Conservation (phyloP, 2,329 filamentous ascomycete species). For the Cadophora malorum region DNA sequence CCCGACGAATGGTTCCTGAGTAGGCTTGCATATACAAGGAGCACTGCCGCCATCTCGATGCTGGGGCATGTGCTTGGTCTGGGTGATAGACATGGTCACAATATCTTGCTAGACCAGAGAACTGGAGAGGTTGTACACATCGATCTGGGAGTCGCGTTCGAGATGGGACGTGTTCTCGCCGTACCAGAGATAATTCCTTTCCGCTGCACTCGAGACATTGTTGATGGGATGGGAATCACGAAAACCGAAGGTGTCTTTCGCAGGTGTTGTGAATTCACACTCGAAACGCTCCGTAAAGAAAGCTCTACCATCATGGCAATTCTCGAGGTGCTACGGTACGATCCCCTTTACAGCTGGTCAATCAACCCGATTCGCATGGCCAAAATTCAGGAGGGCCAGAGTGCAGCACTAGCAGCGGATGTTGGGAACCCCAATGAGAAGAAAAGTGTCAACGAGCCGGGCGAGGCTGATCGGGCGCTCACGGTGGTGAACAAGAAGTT, state of each 20-base stretch:
- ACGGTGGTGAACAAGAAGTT: constrained; percentile 96
- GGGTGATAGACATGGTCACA: constrained; percentile 94
- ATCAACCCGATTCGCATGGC: constrained; percentile 74
- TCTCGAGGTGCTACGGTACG: constrained; percentile 95
- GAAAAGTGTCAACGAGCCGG: constrained; percentile 56
- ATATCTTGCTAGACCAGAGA: constrained; percentile 89
- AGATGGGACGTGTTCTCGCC: constrained; percentile 92
- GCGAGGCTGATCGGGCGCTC: constrained; percentile 89
- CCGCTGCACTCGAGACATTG: constrained; percentile 88
- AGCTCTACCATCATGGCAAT: constrained; percentile 98
- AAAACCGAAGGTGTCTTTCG: constrained; percentile 96
- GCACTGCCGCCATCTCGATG: constrained; percentile 93
- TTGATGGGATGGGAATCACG: constrained; percentile 96
- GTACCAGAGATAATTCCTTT: constrained; percentile 97
- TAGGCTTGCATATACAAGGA: constrained; percentile 88
- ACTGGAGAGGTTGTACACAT: constrained; percentile 97
- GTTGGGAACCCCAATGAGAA: constrained; percentile 46
- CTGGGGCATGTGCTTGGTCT: constrained; percentile 91
- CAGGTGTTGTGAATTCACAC: constrained; percentile 96
- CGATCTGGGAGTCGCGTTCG: constrained; percentile 95
- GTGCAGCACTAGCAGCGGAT: constrained; percentile 45
- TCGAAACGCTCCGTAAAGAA: constrained; percentile 93
- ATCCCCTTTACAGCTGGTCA: constrained; percentile 96
- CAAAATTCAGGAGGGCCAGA: constrained; percentile 68
- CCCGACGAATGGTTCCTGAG: constrained; percentile 96